Percentiles rank a stretch among this genome's conserved stretches.
Conservation (phyloP, 768 basidiomycete genomes). For the Termitomyces sp. region DNA sequence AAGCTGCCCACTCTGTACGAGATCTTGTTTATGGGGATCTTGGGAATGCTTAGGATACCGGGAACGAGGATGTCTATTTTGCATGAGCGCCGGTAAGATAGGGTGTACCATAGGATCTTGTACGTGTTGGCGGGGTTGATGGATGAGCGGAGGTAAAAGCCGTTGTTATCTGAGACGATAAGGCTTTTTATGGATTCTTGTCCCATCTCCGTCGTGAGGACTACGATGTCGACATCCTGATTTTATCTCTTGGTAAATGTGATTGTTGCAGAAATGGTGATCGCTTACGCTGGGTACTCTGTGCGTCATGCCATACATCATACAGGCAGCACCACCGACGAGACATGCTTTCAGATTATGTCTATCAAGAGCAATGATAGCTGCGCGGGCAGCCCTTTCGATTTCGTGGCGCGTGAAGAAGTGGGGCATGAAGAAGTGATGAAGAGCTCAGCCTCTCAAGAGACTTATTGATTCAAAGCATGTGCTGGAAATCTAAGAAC, state of each 20-base stretch:
- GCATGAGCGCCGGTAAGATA: conserved; percentile 17
- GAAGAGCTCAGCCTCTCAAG: neutral
- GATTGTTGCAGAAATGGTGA: neutral
- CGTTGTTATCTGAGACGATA: conserved; percentile 22
- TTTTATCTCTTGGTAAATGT: neutral
- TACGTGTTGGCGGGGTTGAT: conserved; percentile 32
- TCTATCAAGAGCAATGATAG: conserved; percentile 16
- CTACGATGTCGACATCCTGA: conserved; percentile 43
- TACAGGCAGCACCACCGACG: conserved; percentile 34
- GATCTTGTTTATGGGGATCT: conserved; percentile 19
- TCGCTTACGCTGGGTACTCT: conserved; percentile 26
- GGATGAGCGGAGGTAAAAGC: conserved; percentile 33
- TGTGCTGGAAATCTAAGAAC: too few species aligned
- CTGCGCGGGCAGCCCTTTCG: conserved; percentile 18
- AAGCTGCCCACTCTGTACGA: conserved; percentile 5
- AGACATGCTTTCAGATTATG: conserved; percentile 27
- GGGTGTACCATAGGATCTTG: conserved; percentile 33
- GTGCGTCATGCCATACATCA: conserved; percentile 28
- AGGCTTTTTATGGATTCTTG: conserved; percentile 34
- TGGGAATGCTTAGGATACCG: conserved; percentile 29
- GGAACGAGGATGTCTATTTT: conserved; percentile 36
- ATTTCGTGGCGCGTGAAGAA: conserved; percentile 13
- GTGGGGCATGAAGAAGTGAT: neutral
- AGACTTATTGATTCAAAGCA: too few species aligned
- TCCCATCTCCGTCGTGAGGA: conserved; percentile 26